phyloP scores from a whole-genome alignment of 2,329 filamentous ascomycete genomes.

The Alternaria hordeiaustralica region DNA sequence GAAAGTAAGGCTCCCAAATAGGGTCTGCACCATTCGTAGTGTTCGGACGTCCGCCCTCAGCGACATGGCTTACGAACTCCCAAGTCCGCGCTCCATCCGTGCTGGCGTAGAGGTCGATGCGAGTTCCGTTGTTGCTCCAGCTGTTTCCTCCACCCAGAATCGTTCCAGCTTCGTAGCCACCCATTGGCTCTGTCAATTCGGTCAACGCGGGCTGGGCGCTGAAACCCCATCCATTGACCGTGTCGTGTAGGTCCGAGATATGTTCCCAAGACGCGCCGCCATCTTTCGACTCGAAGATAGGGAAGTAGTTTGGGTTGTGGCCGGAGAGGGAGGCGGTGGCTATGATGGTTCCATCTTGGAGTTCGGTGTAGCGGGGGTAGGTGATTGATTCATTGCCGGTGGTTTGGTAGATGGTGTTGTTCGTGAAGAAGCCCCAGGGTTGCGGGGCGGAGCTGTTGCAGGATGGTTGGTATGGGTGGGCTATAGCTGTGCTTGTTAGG shows the following conservation, averaged over 20 bases:
- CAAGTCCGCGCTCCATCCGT: slow-evolving; percentile 25
- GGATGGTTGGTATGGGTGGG: not conserved
- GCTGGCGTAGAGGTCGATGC: slow-evolving; percentile 32
- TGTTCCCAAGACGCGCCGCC: slow-evolving; percentile 62
- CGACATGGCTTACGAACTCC: slow-evolving; percentile 33
- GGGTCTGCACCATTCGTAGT: slow-evolving; percentile 30
- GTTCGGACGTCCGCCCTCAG: slow-evolving; percentile 22
- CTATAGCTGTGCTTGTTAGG: not conserved
- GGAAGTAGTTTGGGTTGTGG: slow-evolving; percentile 40
- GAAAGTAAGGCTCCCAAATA: slow-evolving; percentile 33
- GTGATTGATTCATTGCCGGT: slow-evolving; percentile 17
- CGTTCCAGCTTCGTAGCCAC: slow-evolving; percentile 26
- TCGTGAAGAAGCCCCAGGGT: slow-evolving; percentile 25
- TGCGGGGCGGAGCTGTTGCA: not conserved
- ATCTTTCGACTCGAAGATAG: slow-evolving; percentile 53
- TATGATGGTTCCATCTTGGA: slow-evolving; percentile 25
- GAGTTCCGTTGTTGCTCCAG: slow-evolving; percentile 56
- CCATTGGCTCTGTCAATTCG: slow-evolving; percentile 22
- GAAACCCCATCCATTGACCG: slow-evolving; percentile 67
- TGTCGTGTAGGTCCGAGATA: slow-evolving; percentile 66
- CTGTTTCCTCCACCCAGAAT: slow-evolving; percentile 53
- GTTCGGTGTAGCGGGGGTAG: slow-evolving; percentile 23
- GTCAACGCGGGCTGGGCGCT: slow-evolving; percentile 53
- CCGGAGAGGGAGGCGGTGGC: slow-evolving; percentile 22
- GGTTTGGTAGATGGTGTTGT: slow-evolving; percentile 30